Conservation (phyloP, 768 basidiomycete genomes). For the Dacryopinax spathularia region DNA sequence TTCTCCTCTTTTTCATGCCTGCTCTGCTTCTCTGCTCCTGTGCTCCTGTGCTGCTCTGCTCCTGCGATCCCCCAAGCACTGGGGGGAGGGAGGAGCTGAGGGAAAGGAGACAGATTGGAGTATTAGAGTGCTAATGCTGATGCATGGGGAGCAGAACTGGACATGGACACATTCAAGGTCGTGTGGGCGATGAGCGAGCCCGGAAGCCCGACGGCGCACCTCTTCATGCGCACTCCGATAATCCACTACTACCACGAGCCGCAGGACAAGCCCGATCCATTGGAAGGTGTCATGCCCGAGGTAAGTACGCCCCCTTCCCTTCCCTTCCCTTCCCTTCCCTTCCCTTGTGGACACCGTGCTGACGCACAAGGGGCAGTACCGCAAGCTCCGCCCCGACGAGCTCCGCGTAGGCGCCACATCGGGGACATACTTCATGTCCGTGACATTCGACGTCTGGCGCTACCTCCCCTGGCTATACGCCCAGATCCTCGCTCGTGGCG, state of each 20-base stretch:
- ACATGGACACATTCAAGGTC: constrained; percentile 53
- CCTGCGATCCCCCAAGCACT: no score
- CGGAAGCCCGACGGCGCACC: constrained; percentile 35
- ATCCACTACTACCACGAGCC: constrained; percentile 41
- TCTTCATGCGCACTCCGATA: constrained; percentile 49
- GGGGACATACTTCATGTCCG: constrained; percentile 48
- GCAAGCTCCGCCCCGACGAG: constrained; percentile 27
- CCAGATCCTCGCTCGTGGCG: constrained; percentile 46
- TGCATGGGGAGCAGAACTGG: constrained; percentile 35
- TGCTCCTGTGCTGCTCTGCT: no score
- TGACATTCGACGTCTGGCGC: constrained; percentile 50
- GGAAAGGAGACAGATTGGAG: no score
- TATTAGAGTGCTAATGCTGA: not conserved
- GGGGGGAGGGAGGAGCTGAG: no score
- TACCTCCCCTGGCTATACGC: constrained; percentile 52
- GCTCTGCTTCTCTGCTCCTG: not conserved
- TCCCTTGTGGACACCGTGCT: no score
- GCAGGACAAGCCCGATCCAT: not conserved
- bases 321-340: no score
- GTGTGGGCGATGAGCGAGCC: constrained; percentile 61
- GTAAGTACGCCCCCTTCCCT: constrained; percentile 14
- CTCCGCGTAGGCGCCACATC: constrained; percentile 30
- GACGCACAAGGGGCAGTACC: constrained; percentile 16
- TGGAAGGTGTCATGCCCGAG: constrained; percentile 19
- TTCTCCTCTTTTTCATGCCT: no score